Base-by-base conservation (phyloP, 345 rosid species). In the Boechera retrofracta region DNA sequence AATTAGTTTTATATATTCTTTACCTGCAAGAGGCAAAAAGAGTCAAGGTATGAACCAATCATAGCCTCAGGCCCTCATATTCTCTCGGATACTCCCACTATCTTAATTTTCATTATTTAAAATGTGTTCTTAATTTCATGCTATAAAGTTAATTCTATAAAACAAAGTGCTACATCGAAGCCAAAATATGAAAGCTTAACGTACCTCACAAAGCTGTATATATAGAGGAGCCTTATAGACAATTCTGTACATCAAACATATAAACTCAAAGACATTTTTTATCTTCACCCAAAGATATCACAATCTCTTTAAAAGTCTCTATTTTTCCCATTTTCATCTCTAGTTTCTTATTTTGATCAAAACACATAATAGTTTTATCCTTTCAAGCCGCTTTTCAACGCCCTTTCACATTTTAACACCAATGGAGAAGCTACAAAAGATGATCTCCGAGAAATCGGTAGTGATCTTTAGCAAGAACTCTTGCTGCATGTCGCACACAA, bases 381-480 rank as follows among this genome's bases (percentile, higher is more conserved):
- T 75, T n/a, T 7, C 59, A 18, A 57, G 21, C 4, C 11, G 3
- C 56, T 65, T 54, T 32, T 5, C 31, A 5, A 52, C 1, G 0
- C 21, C 2, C 35, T 13, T 54, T 45, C 58, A 53, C 29, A 10
- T 18, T 16, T 7, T 41, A 76, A n/a, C 3, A 73, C 1, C 10
- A 66, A 71, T 93, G 98, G 98, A 93, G n/a, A 88, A 77, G 15
- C 81, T 91, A 61, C 80, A 79, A 0, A 82, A 72, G 57, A 64
- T 93, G 87, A 90, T 85, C 57, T 58, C 93, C 0, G 92, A 87
- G 76, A 93, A 86, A 73, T 84, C 98, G 3, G 92, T 89, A 71
- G 98, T 91, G 83, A 86, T 93, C 60, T 93, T 91, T 84, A 91
- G 97, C 84, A 82, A 77, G 81, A 93, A 89, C 64, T 75, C 88